Evolutionary conservation across 2,329 filamentous ascomycete species (phyloP), one percentile per base, ranked within the genome.

Genomic region (Phaeosphaeria sp.): DNA sequence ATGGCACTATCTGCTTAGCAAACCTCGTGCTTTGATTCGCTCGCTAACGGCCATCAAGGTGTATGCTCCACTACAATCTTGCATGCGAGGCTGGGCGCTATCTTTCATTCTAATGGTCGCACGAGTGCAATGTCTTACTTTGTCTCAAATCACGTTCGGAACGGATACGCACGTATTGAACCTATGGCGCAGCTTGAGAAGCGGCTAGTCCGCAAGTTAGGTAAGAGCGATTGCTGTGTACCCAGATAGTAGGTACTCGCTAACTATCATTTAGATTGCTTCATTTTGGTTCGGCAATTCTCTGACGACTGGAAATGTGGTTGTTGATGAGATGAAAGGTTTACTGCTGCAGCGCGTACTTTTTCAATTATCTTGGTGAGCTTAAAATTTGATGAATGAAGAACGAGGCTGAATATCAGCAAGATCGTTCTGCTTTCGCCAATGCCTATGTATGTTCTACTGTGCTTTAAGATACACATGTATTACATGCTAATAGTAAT

Each of bases 311-410:
- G n/a, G n/a, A n/a, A n/a, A n/a, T n/a, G n/a, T n/a, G n/a, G n/a
- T n/a, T n/a, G 18, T 25, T 20, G 21, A 21, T 24, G 3, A 25
- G 17, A 11, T 49, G 15, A 3, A 30, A 68, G 65, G 60, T 71
- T 21, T 73, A 73, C 49, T 73, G 68, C 45, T 73, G 70, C 49
- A 63, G 68, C 22, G 68, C 67, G 17, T 73, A 72, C 52, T 73
- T 72, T n/a, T 72, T 73, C 62, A 73, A 73, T 20, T 73, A 73
- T 47, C 55, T 73, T 20, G 70, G 69, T 65, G 15, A 39, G 62
- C 50, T 49, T 39, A 1, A 13, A 3, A 7, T 22, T 22, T 17
- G 25, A 39, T 17, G 7, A 18, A 18, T 43, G 3, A 3, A 20
- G 25, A 30, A 25, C 9, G 17, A 11, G 13, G 36, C 46, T 66